Base-by-base conservation (phyloP, 2,329 filamentous ascomycete species). In the Rutstroemia sydowiana region DNA sequence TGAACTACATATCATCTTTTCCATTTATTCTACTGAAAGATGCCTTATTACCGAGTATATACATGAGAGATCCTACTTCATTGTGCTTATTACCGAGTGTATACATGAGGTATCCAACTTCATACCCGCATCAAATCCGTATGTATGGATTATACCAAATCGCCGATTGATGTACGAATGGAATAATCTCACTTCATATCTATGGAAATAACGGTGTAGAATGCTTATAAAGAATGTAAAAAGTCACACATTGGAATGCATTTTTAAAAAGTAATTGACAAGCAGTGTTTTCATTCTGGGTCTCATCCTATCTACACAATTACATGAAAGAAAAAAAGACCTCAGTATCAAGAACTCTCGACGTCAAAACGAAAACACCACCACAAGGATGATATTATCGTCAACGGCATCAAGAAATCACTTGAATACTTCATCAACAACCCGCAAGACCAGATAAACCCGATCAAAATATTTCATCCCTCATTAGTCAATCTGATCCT, bases 401-500 rank as follows among this genome's bases (percentile, higher is more conserved):
- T 39, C 3, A 23, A 16, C 2, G 23, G 32, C 4, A n/a, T n/a
- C n/a, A 42, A 46, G 43, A 21, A 34, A 40, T 45, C 37, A 45
- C 48, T 52, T 47, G 55, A 45, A 54, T 23, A 45, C 30, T 41
- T 48, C 32, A 30, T 49, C 32, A 55, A 51, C 23, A 45, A 51
- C 41, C 39, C 7, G 46, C 45, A 45, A 40, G 41, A 57, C n/a
- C 53, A 31, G 41, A 51, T 39, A 31, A 36, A 32, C 36, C 31
- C 30, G 47, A 50, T 46, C 42, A 37, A 40, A 39, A 48, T 30
- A 45, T 45, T 53, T 41, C 53, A 47, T 55, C 50, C 51, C 30
- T 57, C 53, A 55, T 57, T 53, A 57, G 42, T 52, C 50, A 52
- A 52, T 52, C 37, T 52, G 44, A 34, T 48, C 41, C 48, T 37